These are phyloP conservation scores for Euphorbia schlechtendalii DNA, from an alignment of 441 rosid species.

Conservation along the genomic window DNA sequence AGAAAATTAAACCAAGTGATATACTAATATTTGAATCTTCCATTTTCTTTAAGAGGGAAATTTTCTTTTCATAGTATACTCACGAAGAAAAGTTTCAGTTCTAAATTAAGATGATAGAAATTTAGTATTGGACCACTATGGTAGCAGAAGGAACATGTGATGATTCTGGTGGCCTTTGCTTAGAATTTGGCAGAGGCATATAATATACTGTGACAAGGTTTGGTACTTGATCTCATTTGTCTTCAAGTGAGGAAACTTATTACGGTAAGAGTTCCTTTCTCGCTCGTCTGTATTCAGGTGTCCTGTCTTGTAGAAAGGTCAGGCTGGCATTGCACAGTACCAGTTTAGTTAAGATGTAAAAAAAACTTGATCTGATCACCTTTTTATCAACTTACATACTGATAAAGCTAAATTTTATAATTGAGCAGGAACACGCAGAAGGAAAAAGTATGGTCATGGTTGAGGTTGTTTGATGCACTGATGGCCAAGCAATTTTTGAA, in stretches of 20 bases:
- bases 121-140: too few species aligned
- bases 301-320: neutral
- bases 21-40: too few species aligned
- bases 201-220: neutral
- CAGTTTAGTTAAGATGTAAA: neutral
- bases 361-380: neutral
- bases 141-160: neutral
- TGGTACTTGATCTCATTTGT: neutral
- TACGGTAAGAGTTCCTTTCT: neutral
- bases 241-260: conserved; percentile 8
- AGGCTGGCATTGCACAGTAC: neutral
- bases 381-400: neutral
- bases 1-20: too few species aligned
- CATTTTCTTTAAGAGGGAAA: too few species aligned
- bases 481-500: neutral
- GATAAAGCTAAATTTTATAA: conserved; percentile 1
- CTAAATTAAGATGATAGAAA: too few species aligned
- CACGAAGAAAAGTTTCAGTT: too few species aligned
- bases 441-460: conserved; percentile 22
- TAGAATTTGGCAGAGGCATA: neutral
- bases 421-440: conserved; percentile 35
- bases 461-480: conserved; percentile 5
- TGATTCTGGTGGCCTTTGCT: neutral
- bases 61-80: too few species aligned
- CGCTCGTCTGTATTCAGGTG: neutral